Conservation (phyloP, 78 protist genomes). For the Dictyostelium purpureum region DNA sequence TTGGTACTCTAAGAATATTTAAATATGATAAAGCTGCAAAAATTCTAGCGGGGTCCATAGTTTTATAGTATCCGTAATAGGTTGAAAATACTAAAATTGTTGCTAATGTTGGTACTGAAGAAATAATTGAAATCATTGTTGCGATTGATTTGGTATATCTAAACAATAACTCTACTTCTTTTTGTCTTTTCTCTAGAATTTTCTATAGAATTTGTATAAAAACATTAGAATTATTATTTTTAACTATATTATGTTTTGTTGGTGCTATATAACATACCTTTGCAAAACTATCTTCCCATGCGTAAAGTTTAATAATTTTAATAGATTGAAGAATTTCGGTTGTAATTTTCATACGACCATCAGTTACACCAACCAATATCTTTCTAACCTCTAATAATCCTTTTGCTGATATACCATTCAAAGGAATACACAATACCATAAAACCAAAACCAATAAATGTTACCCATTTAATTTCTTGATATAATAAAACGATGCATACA, state of each 20-base stretch:
- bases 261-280: slow-evolving; percentile 11
- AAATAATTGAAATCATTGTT: slow-evolving; percentile 35
- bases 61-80: neutral
- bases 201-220: no score
- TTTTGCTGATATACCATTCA: neutral
- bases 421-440: neutral
- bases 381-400: neutral
- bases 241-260: no score
- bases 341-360: slow-evolving; percentile 67
- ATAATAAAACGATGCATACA: neutral
- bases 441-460: neutral
- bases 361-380: slow-evolving; percentile 29
- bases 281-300: slow-evolving; percentile 87
- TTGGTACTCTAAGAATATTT: slow-evolving; percentile 86
- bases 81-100: slow-evolving; percentile 10
- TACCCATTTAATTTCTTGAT: neutral
- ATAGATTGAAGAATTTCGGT: slow-evolving; percentile 87
- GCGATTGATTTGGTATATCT: slow-evolving; percentile 16
- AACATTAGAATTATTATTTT: neutral
- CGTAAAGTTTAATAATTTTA: slow-evolving; percentile 89
- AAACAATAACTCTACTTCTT: slow-evolving; percentile 23
- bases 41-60: slow-evolving; percentile 76
- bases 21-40: slow-evolving; percentile 87
- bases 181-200: slow-evolving; percentile 28
- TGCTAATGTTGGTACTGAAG: slow-evolving; percentile 36